Conservation (phyloP, 345 rosid species). For the Linum trigynum region DNA sequence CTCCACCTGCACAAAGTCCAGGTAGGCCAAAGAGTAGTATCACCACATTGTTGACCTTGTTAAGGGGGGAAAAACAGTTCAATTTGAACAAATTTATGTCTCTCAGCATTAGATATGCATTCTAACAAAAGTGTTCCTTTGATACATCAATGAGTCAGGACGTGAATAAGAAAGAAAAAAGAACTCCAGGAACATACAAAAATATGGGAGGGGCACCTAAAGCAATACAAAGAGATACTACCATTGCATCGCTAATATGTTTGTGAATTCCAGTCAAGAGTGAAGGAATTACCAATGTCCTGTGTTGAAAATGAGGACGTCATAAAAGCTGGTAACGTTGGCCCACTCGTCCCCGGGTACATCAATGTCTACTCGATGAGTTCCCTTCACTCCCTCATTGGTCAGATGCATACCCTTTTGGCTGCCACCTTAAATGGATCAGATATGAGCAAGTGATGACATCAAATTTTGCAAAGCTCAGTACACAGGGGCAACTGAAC, state of each 20-base stretch:
- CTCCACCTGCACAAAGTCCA: slow-evolving; percentile 61
- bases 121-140: too few species aligned
- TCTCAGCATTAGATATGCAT: too few species aligned
- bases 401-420: slow-evolving; percentile 24
- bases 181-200: not conserved
- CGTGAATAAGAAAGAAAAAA: not conserved
- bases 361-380: slow-evolving; percentile 76
- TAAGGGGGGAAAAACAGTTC: too few species aligned
- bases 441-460: slow-evolving; percentile 39
- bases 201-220: not conserved
- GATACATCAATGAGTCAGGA: too few species aligned
- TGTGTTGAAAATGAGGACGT: slow-evolving; percentile 77
- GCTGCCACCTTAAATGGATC: slow-evolving; percentile 79
- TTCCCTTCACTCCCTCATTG: slow-evolving; percentile 42
- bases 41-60: not conserved
- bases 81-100: too few species aligned
- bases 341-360: slow-evolving; percentile 81
- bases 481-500: not conserved
- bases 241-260: not conserved
- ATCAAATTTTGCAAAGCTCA: slow-evolving; percentile 3
- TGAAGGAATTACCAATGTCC: slow-evolving; percentile 73
- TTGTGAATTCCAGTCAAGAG: not conserved
- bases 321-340: slow-evolving; percentile 50
- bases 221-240: not conserved
- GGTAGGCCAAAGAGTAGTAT: not conserved